Evolutionary conservation across 257 asterid genomes (phyloP), one percentile per base, ranked within the genome.

Genomic region (Solanum chiquidenum): DNA sequence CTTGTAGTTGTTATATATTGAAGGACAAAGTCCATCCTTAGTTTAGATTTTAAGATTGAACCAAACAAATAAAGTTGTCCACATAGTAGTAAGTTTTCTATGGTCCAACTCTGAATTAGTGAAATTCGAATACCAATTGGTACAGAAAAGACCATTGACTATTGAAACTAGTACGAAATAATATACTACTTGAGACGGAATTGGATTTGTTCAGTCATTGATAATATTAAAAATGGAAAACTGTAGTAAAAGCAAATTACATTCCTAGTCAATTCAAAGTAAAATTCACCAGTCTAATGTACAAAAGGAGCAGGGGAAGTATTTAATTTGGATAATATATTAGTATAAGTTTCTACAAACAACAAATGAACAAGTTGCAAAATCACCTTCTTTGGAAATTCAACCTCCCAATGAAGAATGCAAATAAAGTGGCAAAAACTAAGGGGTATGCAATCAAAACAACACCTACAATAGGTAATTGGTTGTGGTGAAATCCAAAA

Each of bases 401-500:
- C 42, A 91, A 55, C 87, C 89, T 92, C 68, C 89, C 89, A 44
- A 92, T 84, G 86, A 88, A 91, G 29, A 52, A 80, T 34, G 92
- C 83, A 88, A 92, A 93, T 13, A 93, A 34, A 71, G 40, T 29
- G 69, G 94, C 94, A 88, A 90, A 92, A 88, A 88, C 5, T 55
- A 92, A 6, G 23, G 95, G 94, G 55, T 89, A 91, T n/a, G 90
- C 25, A 44, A 88, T 72, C 91, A 93, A 55, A 29, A 93, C 29
- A 25, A 91, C 90, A n/a, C 83, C 95, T 12, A 92, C 94, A 86
- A 91, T 27, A 76, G 94, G 94, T 62, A 93, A 92, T 38, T 85
- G 86, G 37, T 88, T 62, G 84, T 88, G 92, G 60, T 89, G 84
- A 85, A 86, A 93, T 35, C 95, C 94, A 44, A 90, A 91, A 86